A percentile compares a stretch with the other conserved stretches of the same genome.
phyloP scores from a whole-genome alignment of 2,329 filamentous ascomycete genomes.

The Ophiosphaerella korrae region DNA sequence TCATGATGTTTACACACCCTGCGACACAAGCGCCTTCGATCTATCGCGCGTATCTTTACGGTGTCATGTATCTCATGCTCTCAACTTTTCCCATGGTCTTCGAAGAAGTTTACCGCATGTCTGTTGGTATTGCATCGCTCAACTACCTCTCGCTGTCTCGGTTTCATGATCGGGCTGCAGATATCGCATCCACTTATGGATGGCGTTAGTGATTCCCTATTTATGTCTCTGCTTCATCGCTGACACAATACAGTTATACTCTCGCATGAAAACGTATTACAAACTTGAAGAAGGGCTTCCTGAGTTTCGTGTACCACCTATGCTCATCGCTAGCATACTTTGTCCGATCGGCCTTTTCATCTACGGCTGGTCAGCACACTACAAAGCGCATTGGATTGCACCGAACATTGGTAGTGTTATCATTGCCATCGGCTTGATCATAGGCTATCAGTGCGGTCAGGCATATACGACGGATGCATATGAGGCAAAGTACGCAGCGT shows the following conservation, averaged over 20 bases:
- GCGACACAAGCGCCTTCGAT: constrained; percentile 63
- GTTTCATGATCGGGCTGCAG: constrained; percentile 58
- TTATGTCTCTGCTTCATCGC: neutral
- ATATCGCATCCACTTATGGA: constrained; percentile 55
- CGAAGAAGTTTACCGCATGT: constrained; percentile 60
- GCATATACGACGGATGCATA: constrained; percentile 70
- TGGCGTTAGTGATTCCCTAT: constrained; percentile 19
- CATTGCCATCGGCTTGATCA: constrained; percentile 55
- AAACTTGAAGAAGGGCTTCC: constrained; percentile 40
- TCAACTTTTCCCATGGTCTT: constrained; percentile 66
- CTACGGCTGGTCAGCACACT: constrained; percentile 63
- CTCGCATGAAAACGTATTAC: constrained; percentile 28
- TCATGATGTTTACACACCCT: constrained; percentile 63
- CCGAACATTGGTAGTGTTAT: constrained; percentile 59
- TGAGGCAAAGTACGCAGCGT: constrained; percentile 50
- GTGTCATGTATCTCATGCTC: constrained; percentile 67
- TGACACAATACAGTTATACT: constrained; percentile 23
- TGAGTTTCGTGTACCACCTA: constrained; percentile 57
- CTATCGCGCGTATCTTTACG: constrained; percentile 63
- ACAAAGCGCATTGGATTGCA: constrained; percentile 60
- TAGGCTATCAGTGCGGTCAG: constrained; percentile 62
- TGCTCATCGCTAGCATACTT: constrained; percentile 60
- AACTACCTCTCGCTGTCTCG: constrained; percentile 68
- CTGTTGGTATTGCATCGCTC: constrained; percentile 62
- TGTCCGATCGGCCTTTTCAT: constrained; percentile 54